These are phyloP conservation scores for Thermothelomyces thermophilus DNA, from an alignment of 2,329 filamentous ascomycete species.

Conservation along the genomic window DNA sequence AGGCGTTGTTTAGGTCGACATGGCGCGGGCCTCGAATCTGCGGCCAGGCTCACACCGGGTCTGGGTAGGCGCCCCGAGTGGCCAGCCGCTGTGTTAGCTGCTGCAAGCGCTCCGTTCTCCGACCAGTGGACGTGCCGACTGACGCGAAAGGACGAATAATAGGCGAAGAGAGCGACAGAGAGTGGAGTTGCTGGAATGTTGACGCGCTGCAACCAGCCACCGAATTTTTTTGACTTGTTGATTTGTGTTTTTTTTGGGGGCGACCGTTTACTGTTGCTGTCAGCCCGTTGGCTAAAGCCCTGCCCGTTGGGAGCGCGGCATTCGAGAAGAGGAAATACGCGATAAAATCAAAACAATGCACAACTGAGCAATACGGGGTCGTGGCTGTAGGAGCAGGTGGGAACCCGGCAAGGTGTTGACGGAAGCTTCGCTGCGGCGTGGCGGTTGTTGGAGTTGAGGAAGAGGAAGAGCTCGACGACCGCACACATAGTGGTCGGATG, in stretches of 20 bases:
- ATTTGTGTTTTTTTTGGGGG: not conserved
- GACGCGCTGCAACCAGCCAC: conserved; percentile 25
- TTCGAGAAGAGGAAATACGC: conserved; percentile 10
- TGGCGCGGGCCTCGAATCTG: conserved; percentile 27
- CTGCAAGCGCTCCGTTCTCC: conserved; percentile 21
- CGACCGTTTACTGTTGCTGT: conserved; percentile 2
- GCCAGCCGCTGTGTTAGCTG: conserved; percentile 17
- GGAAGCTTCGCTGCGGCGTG: conserved; percentile 11
- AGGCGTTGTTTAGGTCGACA: conserved; percentile 24
- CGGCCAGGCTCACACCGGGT: conserved; percentile 24
- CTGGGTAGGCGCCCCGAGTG: conserved; percentile 23
- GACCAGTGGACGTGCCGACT: conserved; percentile 7
- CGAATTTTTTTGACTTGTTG: conserved; percentile 19
- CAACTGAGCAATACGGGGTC: not conserved
- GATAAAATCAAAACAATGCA: conserved; percentile 13
- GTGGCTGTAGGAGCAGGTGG: conserved; percentile 6
- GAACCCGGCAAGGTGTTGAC: not conserved
- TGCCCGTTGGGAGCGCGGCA: not conserved
- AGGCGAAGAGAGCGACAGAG: not conserved
- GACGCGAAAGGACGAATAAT: conserved; percentile 2
- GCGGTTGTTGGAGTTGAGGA: not conserved
- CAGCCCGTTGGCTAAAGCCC: not conserved
- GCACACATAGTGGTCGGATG: not conserved
- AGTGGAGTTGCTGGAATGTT: conserved; percentile 15
- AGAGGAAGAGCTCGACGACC: too few relatives aligned